Conservation (phyloP, 2,329 filamentous ascomycete species). For the Penicillium sp. region DNA sequence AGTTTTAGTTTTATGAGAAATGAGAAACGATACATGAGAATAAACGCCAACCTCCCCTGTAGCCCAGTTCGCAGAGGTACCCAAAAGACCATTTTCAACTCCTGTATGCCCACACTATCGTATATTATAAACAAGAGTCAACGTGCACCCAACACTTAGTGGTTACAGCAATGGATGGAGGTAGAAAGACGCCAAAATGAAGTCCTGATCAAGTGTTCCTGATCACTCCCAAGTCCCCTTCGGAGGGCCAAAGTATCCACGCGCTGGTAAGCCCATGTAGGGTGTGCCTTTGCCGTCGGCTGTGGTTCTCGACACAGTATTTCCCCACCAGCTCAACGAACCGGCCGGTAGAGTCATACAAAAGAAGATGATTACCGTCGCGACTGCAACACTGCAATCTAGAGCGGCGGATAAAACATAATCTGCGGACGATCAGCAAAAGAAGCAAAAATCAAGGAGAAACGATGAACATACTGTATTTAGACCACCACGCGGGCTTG, state of each 20-base stretch:
- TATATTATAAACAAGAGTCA: neutral
- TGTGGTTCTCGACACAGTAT: conserved; percentile 37
- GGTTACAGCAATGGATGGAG: neutral
- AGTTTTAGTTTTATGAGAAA: neutral
- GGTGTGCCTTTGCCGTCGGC: conserved; percentile 44
- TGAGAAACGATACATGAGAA: neutral
- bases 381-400: conserved; percentile 44
- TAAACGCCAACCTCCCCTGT: neutral
- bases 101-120: neutral
- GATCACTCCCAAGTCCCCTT: conserved; percentile 29
- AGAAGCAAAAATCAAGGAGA: neutral
- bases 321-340: conserved; percentile 44
- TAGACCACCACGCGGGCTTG: conserved; percentile 49
- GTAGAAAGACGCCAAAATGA: neutral
- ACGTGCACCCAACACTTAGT: neutral
- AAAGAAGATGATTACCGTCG: conserved; percentile 47
- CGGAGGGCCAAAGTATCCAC: conserved; percentile 32
- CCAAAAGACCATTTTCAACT: neutral
- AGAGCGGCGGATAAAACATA: conserved; percentile 47
- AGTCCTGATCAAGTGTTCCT: neutral
- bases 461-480: conserved; percentile 40
- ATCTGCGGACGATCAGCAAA: conserved; percentile 24
- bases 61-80: neutral
- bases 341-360: conserved; percentile 43
- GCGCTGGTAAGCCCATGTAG: conserved; percentile 28